phyloP scores from a whole-genome alignment of 2,329 filamentous ascomycete species.

The Polychaeton citri region DNA sequence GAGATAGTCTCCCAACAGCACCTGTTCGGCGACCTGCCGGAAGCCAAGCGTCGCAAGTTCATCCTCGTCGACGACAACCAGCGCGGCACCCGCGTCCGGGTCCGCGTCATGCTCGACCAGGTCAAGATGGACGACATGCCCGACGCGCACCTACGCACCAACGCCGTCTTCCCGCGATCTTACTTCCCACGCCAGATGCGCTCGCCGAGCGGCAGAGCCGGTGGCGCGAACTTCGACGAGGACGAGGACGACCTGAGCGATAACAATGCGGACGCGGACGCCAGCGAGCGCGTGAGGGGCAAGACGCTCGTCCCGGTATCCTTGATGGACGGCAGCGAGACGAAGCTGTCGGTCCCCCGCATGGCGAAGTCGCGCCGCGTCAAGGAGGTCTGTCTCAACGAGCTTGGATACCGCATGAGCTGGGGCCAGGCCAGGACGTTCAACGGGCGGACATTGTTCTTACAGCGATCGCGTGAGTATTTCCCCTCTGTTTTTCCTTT shows the following conservation, averaged over 20 bases:
- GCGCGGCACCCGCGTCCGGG: constrained; percentile 66
- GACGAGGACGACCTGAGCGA: constrained; percentile 36
- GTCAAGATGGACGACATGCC: constrained; percentile 94
- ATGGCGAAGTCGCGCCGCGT: constrained; percentile 55
- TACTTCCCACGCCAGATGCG: constrained; percentile 94
- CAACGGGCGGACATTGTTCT: constrained; percentile 69
- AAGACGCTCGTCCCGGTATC: constrained; percentile 35
- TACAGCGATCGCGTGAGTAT: constrained; percentile 86
- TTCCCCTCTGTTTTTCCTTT: constrained; percentile 6
- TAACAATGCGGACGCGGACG: constrained; percentile 23
- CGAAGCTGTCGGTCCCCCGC: constrained; percentile 61
- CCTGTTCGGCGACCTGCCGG: constrained; percentile 78
- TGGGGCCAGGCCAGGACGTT: constrained; percentile 94
- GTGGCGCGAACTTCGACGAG: constrained; percentile 44
- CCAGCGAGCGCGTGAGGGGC: constrained; percentile 36
- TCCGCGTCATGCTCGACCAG: constrained; percentile 82
- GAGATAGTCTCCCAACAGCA: constrained; percentile 49
- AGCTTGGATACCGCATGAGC: constrained; percentile 86
- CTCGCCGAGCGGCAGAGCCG: constrained; percentile 54
- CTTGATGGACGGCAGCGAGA: constrained; percentile 53
- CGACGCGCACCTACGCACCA: constrained; percentile 81
- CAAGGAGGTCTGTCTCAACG: constrained; percentile 84
- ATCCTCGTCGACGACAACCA: constrained; percentile 87
- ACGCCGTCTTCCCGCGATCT: constrained; percentile 79
- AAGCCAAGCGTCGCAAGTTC: constrained; percentile 88